Base-by-base conservation (phyloP, 2,329 filamentous ascomycete genomes). In the Fonsecaea erecta region DNA sequence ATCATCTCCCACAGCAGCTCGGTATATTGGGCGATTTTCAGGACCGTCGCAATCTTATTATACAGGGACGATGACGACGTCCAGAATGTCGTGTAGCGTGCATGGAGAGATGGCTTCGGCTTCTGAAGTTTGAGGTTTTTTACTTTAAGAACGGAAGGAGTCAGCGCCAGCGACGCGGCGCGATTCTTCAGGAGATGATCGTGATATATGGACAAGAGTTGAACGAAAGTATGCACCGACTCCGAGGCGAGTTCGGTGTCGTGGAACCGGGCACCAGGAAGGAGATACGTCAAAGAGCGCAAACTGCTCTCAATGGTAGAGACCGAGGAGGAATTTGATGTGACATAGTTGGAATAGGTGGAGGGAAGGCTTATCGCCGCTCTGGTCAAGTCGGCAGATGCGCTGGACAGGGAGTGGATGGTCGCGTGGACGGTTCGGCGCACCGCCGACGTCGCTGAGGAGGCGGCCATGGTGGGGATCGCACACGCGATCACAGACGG, bases 1-100 rank as follows among this genome's bases (percentile, higher is more conserved):
- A 90, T 87, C 95, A 99, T 99, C 77, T 99, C 95, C 85, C 94
- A 95, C n/a, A 99, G 81, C 32, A 99, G 82, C 79, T 99, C 92
- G 0, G 93, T 97, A 75, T 98, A 98, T 71, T 95, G 91, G 28
- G 97, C 90, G 79, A 96, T 90, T 75, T 96, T 92, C 55, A 99
- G 81, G 3, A 93, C 82, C 69, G 93, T 84, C 46, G 94, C 93
- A 61, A 96, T 87, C 65, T 91, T 86, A 65, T 89, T 87, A 77
- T 99, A 99, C 9, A 92, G 83, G 3, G 84, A 82, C 73, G 85
- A 88, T 61, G 83, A 82, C 55, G 83, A 80, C 18, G 83, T 82
- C 84, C 86, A 89, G 75, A 87, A 88, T 68, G 83, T 83, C 40
- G 87, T 89, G 72, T 89, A 89, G 68, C 87, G 82, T 66, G 83